Conservation (phyloP, 2,329 filamentous ascomycete genomes). For the Dichotomopilus funicola region DNA sequence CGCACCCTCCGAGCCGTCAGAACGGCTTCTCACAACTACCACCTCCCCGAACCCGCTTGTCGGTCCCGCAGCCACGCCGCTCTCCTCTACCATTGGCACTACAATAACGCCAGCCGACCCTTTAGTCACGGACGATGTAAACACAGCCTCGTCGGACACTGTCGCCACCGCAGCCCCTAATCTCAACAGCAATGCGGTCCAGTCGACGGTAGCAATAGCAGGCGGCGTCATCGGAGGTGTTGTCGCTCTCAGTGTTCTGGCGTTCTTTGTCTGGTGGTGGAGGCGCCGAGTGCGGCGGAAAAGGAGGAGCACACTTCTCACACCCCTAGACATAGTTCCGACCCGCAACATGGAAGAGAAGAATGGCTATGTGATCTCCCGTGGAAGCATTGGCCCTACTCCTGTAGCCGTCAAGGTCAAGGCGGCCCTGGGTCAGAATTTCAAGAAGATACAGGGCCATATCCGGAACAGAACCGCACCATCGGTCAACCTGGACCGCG, state of each 20-base stretch:
- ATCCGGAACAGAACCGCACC: constrained; percentile 30
- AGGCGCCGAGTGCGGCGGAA: constrained; percentile 37
- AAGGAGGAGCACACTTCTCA: constrained; percentile 43
- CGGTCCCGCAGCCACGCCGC: constrained; percentile 12
- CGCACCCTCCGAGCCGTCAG: constrained; percentile 10
- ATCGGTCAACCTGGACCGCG: constrained; percentile 45
- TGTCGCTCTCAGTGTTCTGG: constrained; percentile 39
- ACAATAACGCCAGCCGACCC: constrained; percentile 14
- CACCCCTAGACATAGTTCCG: constrained; percentile 37
- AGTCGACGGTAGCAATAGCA: constrained; percentile 40
- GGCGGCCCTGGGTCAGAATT: constrained; percentile 33
- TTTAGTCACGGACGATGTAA: constrained; percentile 12
- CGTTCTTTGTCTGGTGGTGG: constrained; percentile 46
- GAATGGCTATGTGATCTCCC: constrained; percentile 37
- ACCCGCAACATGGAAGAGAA: constrained; percentile 26
- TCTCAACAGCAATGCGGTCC: constrained; percentile 24
- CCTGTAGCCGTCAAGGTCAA: constrained; percentile 37
- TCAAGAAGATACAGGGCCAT: constrained; percentile 31
- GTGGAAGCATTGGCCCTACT: constrained; percentile 44
- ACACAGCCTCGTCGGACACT: constrained; percentile 15
- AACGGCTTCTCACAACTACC: constrained; percentile 10
- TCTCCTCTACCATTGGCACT: constrained; percentile 18
- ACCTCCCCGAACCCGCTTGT: constrained; percentile 10
- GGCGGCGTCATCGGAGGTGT: constrained; percentile 47
- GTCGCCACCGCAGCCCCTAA: constrained; percentile 16